A percentile compares a stretch with the other conserved stretches of the same genome.
Evolutionary conservation across 768 basidiomycete genomes (phyloP).

Genomic region (Panaeolus cyanescens): DNA sequence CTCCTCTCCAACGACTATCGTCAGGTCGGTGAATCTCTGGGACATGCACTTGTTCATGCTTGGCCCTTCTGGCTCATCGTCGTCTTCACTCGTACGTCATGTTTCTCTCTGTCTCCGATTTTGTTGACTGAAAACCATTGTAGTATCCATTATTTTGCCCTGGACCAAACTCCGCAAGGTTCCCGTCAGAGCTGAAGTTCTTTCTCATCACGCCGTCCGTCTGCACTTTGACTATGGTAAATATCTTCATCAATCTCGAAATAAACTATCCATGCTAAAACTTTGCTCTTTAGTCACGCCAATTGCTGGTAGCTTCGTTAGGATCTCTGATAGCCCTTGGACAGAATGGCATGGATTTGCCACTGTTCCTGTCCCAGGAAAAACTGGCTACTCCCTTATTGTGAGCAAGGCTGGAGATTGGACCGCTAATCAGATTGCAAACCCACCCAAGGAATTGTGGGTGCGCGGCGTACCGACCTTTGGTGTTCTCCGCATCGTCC

Average conservation of each 20-base stretch:
- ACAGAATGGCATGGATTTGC: conserved; percentile 64
- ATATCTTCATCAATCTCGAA: conserved; percentile 9
- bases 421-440: conserved; percentile 53
- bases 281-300: conserved; percentile 35
- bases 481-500: conserved; percentile 55
- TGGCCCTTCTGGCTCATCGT: conserved; percentile 59
- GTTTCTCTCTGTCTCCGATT: neutral
- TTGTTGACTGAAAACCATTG: neutral
- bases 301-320: conserved; percentile 46
- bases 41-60: conserved; percentile 42
- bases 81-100: conserved; percentile 43
- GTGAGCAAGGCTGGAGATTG: conserved; percentile 63
- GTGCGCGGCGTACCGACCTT: conserved; percentile 58
- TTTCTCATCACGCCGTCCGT: conserved; percentile 59
- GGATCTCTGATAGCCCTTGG: conserved; percentile 48
- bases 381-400: conserved; percentile 55
- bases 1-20: conserved; percentile 57
- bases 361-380: conserved; percentile 48
- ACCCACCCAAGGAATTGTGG: conserved; percentile 58
- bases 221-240: conserved; percentile 61
- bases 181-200: conserved; percentile 49
- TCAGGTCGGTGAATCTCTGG: conserved; percentile 33
- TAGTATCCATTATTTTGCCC: conserved; percentile 56
- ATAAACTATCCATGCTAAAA: neutral
- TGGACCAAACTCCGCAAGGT: conserved; percentile 63